phyloP scores from a whole-genome alignment of 148 eudicot genomes.

The Camellia lanceoleosa region DNA sequence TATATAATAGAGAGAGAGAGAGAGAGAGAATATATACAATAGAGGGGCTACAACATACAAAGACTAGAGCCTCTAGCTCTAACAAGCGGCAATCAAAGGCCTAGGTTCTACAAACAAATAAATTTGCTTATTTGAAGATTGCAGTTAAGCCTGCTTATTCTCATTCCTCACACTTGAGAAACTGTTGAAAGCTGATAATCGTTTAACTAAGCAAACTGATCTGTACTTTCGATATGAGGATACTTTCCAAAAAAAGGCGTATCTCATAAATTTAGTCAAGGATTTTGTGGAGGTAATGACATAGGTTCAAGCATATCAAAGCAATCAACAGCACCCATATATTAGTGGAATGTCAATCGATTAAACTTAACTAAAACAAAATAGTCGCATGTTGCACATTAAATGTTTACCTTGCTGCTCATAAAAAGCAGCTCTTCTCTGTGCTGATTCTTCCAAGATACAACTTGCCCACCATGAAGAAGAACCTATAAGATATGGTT shows the following conservation, averaged over 20 bases:
- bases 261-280: neutral
- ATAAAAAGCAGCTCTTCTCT: constrained; percentile 36
- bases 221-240: neutral
- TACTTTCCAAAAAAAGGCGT: neutral
- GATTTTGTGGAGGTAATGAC: neutral
- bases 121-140: no score
- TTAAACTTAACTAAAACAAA: neutral
- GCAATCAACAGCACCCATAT: neutral
- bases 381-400: neutral
- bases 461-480: constrained; percentile 30
- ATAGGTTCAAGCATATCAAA: neutral
- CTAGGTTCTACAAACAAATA: no score
- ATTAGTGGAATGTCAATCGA: neutral
- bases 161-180: neutral
- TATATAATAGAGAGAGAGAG: no score
- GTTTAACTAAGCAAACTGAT: neutral
- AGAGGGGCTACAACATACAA: no score
- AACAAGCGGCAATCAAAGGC: no score
- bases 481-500: constrained; percentile 24
- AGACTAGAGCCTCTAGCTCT: no score
- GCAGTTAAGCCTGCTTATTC: no score
- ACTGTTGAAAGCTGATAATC: neutral
- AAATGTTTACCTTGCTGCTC: constrained; percentile 33
- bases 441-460: constrained; percentile 37
- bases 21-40: no score